Base-by-base conservation (phyloP, 257 asterid species). In the Salvia splendens region DNA sequence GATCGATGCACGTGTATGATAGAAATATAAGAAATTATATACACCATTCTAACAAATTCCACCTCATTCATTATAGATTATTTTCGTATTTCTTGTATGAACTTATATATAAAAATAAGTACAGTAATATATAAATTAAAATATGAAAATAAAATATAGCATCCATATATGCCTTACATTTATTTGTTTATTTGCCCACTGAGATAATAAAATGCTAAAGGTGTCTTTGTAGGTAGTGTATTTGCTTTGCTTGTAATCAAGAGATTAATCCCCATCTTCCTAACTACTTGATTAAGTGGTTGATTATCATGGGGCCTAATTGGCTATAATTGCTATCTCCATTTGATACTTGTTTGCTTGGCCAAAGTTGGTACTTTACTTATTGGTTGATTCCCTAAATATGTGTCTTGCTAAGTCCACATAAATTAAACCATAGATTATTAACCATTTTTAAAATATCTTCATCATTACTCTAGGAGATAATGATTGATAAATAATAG, bases 281-380 rank as follows among this genome's bases (percentile, higher is more conserved):
- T 55, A 40, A 2, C 32, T 35, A 52, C 63, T 61, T 70, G 69
- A 49, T 60, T 38, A 28, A 59, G 61, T 61, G 72, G 64, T 66
- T 66, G 56, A 50, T 57, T 9, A 57, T 57, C 14, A 40, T 35
- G 49, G 68, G 77, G 42, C 61, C 61, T 73, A 60, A 60, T 60
- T 65, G 3, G 58, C 0, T 1, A 73, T 73, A 17, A 73, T 72
- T 72, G 72, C 77, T 8, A 47, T 20, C 46, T n/a, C 67, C 71
- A 64, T 28, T 20, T 45, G 12, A 24, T 28, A 64, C 51, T 48
- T 24, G 56, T 43, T 12, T 72, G 69, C n/a, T 63, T 54, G 66
- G 45, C 64, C 38, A 57, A 24, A 65, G 11, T 67, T 38, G 63
- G 57, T 12, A 5, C n/a, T 8, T 10, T 41, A 61, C 66, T 47